Evolutionary conservation across 1,284 basidiomycete genomes (phyloP), one percentile per base, ranked within the genome.

Genomic region (Pisolithus thermaeus): DNA sequence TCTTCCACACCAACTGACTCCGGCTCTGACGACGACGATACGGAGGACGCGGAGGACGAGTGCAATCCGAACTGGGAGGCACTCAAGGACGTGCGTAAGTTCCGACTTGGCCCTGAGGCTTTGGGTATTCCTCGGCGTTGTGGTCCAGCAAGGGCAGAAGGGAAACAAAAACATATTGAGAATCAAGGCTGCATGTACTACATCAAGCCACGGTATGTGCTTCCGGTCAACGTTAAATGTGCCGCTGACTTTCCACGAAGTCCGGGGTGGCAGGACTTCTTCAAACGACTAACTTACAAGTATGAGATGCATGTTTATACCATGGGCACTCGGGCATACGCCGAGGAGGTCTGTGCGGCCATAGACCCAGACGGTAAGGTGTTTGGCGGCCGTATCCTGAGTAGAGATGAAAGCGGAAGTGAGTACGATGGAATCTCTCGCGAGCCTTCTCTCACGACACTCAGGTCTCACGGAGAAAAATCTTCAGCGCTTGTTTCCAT

Each of bases 281-380:
- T 99, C 47, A 69, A 75, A 54, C 73, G 79, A 43, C 79, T 91
- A 58, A 80, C 89, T 42, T 71, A 77, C 51, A 85, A 88, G 62
- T 99, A 97, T 70, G 93, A 99, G 72, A 92, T 99, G 90, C 96
- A 99, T 69, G 94, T 99, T 47, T 99, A 99, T 72, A 99, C 96
- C 25, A 99, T 99, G 94, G 96, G 96, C 50, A 98, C 96, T 18
- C 82, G 96, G 41, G 89, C 93, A 42, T 99, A 99, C 69, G 96
- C 96, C 39, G 90, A 95, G 70, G 84, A 94, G 68, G 94, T 98
- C 16, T 97, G 94, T 72, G 82, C 86, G 51, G 85, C 93, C 37
- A 90, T 99, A 64, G 96, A 99, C 72, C 92, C 95, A 9, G 83
- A 89, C 50, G 85, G 86, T 14, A 84, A 78, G 66, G 77, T 90